Conservation (phyloP, 2,329 filamentous ascomycete genomes). For the Bertia moriformis region DNA sequence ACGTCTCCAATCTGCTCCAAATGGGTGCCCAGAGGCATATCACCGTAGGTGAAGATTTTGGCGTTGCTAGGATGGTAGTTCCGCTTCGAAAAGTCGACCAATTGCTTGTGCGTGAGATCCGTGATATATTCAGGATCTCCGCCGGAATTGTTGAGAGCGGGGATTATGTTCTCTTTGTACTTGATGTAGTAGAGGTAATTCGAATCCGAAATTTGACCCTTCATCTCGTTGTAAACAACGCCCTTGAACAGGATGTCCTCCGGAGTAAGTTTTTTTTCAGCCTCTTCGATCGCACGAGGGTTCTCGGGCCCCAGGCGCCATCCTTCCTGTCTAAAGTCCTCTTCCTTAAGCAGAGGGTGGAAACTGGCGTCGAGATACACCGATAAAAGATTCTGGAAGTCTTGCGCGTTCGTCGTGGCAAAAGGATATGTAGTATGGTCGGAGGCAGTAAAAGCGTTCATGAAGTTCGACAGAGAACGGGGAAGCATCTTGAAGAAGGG, state of each 20-base stretch:
- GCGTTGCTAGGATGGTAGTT: constrained; percentile 67
- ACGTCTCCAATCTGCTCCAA: constrained; percentile 44
- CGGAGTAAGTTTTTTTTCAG: constrained; percentile 19
- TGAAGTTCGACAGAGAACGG: constrained; percentile 64
- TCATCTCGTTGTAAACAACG: constrained; percentile 71
- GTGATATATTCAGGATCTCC: constrained; percentile 64
- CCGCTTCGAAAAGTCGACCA: constrained; percentile 51
- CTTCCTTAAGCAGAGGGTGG: constrained; percentile 51
- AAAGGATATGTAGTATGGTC: constrained; percentile 67
- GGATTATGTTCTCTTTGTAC: constrained; percentile 58
- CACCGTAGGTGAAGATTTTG: constrained; percentile 60
- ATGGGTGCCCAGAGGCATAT: constrained; percentile 50
- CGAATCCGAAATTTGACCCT: constrained; percentile 63
- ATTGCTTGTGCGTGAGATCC: constrained; percentile 53
- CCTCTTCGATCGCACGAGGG: constrained; percentile 28
- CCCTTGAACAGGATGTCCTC: constrained; percentile 56
- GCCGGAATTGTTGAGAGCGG: constrained; percentile 58
- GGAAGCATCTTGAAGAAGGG: constrained; percentile 74
- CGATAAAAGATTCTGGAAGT: constrained; percentile 59
- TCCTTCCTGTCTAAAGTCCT: constrained; percentile 62
- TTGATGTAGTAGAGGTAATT: constrained; percentile 61
- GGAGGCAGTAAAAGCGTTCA: constrained; percentile 64
- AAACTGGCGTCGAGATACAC: constrained; percentile 64
- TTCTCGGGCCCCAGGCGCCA: constrained; percentile 63
- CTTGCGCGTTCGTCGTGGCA: constrained; percentile 59